A percentile compares a stretch with the other conserved stretches of the same genome.
These are phyloP conservation scores for Brasilioporus rufonigricans DNA, from an alignment of 768 basidiomycete species.

Conservation along the genomic window DNA sequence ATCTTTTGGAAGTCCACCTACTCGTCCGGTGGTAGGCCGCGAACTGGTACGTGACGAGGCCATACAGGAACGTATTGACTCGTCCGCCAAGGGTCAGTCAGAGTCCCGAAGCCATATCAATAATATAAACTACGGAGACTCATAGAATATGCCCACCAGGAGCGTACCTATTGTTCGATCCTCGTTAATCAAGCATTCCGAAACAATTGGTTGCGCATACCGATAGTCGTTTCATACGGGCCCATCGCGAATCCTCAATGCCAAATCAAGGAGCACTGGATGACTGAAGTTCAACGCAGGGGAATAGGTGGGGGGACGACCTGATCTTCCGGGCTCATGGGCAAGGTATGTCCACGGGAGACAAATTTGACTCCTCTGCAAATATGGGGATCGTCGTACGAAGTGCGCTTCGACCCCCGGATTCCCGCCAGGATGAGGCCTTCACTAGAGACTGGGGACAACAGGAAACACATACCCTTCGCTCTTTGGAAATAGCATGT, in stretches of 20 bases:
- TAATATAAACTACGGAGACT: not conserved
- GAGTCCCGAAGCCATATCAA: not conserved
- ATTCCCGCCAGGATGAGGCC: not conserved
- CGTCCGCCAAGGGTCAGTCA: not conserved
- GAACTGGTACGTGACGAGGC: not conserved
- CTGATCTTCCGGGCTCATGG: not conserved
- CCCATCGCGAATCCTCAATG: not conserved
- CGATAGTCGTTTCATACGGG: not conserved
- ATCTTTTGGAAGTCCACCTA: conserved; percentile 9
- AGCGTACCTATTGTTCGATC: not conserved
- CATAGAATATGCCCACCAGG: not conserved
- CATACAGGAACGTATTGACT: not conserved
- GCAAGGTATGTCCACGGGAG: not conserved
- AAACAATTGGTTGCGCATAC: not conserved
- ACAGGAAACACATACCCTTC: not conserved
- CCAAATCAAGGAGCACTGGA: not conserved
- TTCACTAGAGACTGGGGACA: not conserved
- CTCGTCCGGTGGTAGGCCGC: conserved; percentile 3
- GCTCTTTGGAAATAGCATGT: not conserved
- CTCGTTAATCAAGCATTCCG: not conserved
- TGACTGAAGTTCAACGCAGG: not conserved
- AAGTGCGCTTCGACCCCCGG: not conserved
- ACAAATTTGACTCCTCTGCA: not conserved
- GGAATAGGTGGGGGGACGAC: not conserved
- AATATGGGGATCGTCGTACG: not conserved